Base-by-base conservation (phyloP, 1,139 yeast genomes). In the Geotrichum phurueaensis region DNA sequence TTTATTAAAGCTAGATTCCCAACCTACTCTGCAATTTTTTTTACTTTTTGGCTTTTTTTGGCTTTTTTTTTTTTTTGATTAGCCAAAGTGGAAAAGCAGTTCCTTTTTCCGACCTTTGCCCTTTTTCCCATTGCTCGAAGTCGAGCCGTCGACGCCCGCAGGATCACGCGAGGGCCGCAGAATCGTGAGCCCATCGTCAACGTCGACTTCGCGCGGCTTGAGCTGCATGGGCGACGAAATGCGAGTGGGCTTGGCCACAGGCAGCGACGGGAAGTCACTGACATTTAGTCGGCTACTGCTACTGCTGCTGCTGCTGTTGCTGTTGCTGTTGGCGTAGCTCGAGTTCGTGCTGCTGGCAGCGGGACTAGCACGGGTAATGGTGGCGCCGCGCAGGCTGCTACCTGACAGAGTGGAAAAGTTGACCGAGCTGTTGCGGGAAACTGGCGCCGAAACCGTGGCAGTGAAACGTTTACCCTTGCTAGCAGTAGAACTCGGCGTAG, bases 71-170 rank as follows among this genome's bases (percentile, higher is more conserved):
- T 43, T 27, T 39, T 1, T 13, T 51, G 43, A 56, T 7, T 57
- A 53, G n/a, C 70, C 68, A 43, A 66, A 59, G 20, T 64, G 65
- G 56, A 63, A 66, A 20, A 68, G 55, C 12, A 67, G 65, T 57
- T 64, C 63, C 65, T 69, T 67, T 65, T 67, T 65, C 51, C 64
- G 60, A 54, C 69, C 69, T 59, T 68, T 65, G 15, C 56, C 56
- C 60, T 64, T 64, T 36, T 61, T 53, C 27, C 53, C 51, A 23
- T 22, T 52, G 25, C 45, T n/a, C 13, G 39, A 9, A 33, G 13
- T 9, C 2, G 39, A 25, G 10, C 50, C 27, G 51, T 31, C 22
- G 47, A 12, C 22, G 36, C 48, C 33, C 31, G 13, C 13, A n/a
- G 47, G 27, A 15, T 56, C 23, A 31, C 56, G 27, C 29, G 61